These are phyloP conservation scores for Chaetomium tenue DNA, from an alignment of 495 filamentous ascomycete species.

Conservation along the genomic window DNA sequence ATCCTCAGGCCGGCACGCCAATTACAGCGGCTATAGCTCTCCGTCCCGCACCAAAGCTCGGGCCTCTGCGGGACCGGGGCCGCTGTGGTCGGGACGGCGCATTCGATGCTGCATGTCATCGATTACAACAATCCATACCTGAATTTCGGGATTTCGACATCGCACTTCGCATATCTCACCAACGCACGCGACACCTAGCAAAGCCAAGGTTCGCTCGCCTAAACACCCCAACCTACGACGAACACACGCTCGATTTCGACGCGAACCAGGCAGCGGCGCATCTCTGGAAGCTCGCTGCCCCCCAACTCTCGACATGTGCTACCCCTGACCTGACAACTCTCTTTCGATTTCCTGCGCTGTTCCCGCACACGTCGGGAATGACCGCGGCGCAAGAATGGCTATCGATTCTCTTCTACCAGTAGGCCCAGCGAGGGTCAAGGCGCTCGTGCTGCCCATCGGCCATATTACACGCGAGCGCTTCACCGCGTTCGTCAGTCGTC, in stretches of 20 bases:
- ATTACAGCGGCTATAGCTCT: slow-evolving; percentile 22
- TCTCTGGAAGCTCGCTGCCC: slow-evolving; percentile 15
- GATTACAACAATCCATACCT: neutral
- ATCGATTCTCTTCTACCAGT: slow-evolving; percentile 83
- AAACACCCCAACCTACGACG: neutral
- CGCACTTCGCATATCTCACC: neutral
- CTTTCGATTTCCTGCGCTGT: slow-evolving; percentile 10
- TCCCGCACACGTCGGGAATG: slow-evolving; percentile 26
- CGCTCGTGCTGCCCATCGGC: slow-evolving; percentile 80
- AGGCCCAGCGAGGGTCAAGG: slow-evolving; percentile 83
- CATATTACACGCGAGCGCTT: slow-evolving; percentile 81
- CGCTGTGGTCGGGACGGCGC: neutral
- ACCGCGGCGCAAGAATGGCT: slow-evolving; percentile 63
- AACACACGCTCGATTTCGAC: neutral
- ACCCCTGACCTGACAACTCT: slow-evolving; percentile 15
- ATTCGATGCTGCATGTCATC: slow-evolving; percentile 1
- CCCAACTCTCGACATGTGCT: slow-evolving; percentile 29
- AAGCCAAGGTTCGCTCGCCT: neutral
- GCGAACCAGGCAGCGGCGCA: slow-evolving; percentile 18
- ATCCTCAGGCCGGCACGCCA: slow-evolving; percentile 12
- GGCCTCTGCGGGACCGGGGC: slow-evolving; percentile 1
- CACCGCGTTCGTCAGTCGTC: slow-evolving; percentile 68
- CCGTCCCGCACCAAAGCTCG: slow-evolving; percentile 4
- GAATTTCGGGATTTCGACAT: neutral
- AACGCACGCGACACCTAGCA: neutral